A percentile compares a stretch with the other conserved stretches of the same genome.
Evolutionary conservation across 73 alveolate genomes (phyloP).

Genomic region (Paramecium caudatum): DNA sequence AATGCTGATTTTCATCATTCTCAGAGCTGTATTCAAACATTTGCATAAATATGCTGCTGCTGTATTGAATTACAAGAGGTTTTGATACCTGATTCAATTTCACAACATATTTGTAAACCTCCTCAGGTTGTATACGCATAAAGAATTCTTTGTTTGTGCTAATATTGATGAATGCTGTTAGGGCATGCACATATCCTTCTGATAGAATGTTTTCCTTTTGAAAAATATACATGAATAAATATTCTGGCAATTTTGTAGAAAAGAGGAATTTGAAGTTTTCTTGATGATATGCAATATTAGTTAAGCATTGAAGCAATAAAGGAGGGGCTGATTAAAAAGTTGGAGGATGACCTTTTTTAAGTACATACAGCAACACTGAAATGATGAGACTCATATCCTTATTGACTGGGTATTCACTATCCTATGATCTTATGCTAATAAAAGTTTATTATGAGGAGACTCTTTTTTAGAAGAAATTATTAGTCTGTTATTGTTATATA

Average conservation of each 20-base stretch:
- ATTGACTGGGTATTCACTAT: constrained; percentile 31
- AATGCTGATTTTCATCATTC: constrained; percentile 58
- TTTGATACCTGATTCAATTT: constrained; percentile 29
- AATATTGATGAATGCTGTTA: constrained; percentile 47
- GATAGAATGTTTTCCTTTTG: constrained; percentile 40
- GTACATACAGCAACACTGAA: constrained; percentile 48
- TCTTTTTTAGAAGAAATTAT: constrained; percentile 19
- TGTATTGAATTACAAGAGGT: constrained; percentile 58
- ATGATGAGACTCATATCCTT: constrained; percentile 58
- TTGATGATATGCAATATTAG: constrained; percentile 67
- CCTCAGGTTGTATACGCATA: constrained; percentile 47
- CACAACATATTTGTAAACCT: constrained; percentile 60
- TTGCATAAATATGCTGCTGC: constrained; percentile 52
- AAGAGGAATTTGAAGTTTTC: constrained; percentile 39
- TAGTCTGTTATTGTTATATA: constrained; percentile 19
- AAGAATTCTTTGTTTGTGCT: constrained; percentile 30
- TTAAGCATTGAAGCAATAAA: constrained; percentile 39
- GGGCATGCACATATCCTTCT: constrained; percentile 60
- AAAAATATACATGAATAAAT: not conserved
- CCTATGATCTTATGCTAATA: constrained; percentile 48
- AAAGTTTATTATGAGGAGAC: constrained; percentile 59
- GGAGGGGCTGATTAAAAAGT: constrained; percentile 42
- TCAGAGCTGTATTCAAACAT: constrained; percentile 67
- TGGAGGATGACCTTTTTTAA: constrained; percentile 56
- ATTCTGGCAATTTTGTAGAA: constrained; percentile 56